Evolutionary conservation across 768 basidiomycete species (phyloP).

Genomic region (Saitozyma sp.): DNA sequence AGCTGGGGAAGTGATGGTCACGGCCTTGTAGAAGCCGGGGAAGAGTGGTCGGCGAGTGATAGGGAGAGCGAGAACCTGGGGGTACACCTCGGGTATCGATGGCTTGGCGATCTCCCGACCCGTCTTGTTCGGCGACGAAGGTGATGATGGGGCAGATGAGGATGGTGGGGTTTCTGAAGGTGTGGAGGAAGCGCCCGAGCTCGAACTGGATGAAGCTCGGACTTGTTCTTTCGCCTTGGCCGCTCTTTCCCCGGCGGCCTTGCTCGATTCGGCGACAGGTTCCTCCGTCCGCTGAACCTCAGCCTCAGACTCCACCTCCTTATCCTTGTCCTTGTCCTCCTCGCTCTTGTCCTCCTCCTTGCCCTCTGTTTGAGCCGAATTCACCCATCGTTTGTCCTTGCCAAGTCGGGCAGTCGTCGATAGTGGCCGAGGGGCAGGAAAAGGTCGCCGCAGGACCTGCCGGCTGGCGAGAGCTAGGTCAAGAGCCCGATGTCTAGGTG

Average conservation of each 20-base stretch:
- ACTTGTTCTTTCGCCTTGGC: constrained; percentile 1
- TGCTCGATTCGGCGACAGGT: constrained; percentile 22
- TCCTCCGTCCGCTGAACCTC: constrained; percentile 11
- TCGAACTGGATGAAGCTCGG: constrained; percentile 1
- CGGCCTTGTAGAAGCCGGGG: constrained; percentile 97
- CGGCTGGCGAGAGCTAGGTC: constrained; percentile 1
- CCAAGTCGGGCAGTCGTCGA: no score
- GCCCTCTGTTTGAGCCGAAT: constrained; percentile 25
- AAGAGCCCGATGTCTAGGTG: constrained; percentile 1
- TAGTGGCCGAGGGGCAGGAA: no score
- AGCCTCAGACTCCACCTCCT: constrained; percentile 4
- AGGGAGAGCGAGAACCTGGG: constrained; percentile 89
- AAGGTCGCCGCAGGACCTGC: no score
- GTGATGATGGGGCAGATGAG: constrained; percentile 1
- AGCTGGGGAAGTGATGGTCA: constrained; percentile 83
- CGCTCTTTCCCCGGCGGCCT: constrained; percentile 23
- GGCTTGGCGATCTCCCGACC: constrained; percentile 61
- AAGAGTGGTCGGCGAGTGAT: constrained; percentile 94
- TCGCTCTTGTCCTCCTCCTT: constrained; percentile 13
- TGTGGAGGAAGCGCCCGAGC: constrained; percentile 17
- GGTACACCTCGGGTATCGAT: constrained; percentile 84
- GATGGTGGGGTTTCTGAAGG: constrained; percentile 17
- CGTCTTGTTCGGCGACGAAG: constrained; percentile 9
- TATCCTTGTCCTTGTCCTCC: constrained; percentile 8
- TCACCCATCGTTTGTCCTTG: constrained; percentile 36